Evolutionary conservation across 1,139 yeast species (phyloP).

Genomic region (Suzukiozyma palmioleophila): DNA sequence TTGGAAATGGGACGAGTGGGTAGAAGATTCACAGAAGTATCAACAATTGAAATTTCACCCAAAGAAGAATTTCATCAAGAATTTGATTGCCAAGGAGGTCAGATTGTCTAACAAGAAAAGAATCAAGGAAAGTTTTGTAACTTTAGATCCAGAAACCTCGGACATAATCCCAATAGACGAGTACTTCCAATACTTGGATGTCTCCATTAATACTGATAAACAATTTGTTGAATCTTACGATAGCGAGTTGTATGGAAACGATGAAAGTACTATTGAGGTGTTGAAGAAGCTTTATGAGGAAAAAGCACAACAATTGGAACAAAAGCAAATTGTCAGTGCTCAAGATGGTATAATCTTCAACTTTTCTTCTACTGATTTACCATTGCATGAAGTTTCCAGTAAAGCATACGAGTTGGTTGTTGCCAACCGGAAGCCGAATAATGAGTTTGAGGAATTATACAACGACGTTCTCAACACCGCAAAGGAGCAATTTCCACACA

Average conservation of each 20-base stretch:
- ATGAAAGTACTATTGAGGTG: slow-evolving; percentile 21
- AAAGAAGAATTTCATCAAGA: slow-evolving; percentile 65
- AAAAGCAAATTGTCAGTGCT: slow-evolving; percentile 27
- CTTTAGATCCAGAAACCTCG: slow-evolving; percentile 24
- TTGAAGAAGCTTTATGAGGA: slow-evolving; percentile 26
- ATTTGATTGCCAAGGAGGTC: slow-evolving; percentile 78
- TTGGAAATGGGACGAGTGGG: slow-evolving; percentile 99
- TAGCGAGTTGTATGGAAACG: slow-evolving; percentile 31
- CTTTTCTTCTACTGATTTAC: slow-evolving; percentile 33
- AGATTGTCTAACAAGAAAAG: slow-evolving; percentile 69
- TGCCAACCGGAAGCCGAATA: slow-evolving; percentile 39
- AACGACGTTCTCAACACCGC: slow-evolving; percentile 23
- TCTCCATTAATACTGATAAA: slow-evolving; percentile 28
- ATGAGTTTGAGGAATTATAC: slow-evolving; percentile 33
- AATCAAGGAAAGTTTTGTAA: slow-evolving; percentile 72
- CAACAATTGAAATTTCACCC: slow-evolving; percentile 55
- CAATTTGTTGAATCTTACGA: slow-evolving; percentile 33
- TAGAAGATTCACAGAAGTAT: slow-evolving; percentile 43
- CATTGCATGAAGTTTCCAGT: slow-evolving; percentile 33
- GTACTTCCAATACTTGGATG: slow-evolving; percentile 59
- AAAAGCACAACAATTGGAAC: slow-evolving; percentile 25
- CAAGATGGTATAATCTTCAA: slow-evolving; percentile 41
- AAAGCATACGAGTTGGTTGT: slow-evolving; percentile 41
- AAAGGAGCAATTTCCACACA: slow-evolving; percentile 18
- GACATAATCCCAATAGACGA: slow-evolving; percentile 42